Conservation (phyloP, 441 rosid genomes). For the Pelargonium fulgidum region DNA sequence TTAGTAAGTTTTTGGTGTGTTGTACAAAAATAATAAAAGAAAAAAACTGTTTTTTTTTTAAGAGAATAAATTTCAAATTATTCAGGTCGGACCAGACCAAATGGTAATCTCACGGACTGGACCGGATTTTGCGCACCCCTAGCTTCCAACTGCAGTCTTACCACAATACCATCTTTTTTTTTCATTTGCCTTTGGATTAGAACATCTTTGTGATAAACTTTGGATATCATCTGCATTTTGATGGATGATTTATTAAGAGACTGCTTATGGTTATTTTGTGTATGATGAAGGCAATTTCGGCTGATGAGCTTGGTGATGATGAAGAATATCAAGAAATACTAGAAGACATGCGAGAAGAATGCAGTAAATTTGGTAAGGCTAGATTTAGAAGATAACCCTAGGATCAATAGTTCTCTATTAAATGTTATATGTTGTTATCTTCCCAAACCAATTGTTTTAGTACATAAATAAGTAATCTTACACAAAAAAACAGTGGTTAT, state of each 20-base stretch:
- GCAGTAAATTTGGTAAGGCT: conserved; percentile 40
- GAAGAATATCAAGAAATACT: conserved; percentile 45
- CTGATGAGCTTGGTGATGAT: conserved; percentile 38
- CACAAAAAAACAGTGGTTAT: background rate
- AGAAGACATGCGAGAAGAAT: conserved; percentile 46
- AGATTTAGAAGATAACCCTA: background rate
- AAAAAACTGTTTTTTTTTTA: too few species aligned
- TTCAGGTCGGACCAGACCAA: too few species aligned
- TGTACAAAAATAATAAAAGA: too few species aligned
- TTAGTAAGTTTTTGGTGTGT: too few species aligned
- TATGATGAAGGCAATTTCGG: conserved; percentile 28
- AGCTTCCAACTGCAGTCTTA: background rate
- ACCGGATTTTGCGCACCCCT: too few species aligned
- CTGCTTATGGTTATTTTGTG: conserved; percentile 7
- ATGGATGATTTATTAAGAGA: conserved; percentile 4
- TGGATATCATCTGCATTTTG: background rate
- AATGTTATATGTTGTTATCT: conserved; percentile 5
- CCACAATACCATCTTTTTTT: background rate
- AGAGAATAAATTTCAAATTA: too few species aligned
- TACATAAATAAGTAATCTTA: too few species aligned
- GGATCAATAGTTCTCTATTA: background rate
- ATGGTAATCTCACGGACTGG: too few species aligned
- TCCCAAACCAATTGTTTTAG: background rate
- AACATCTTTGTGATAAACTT: background rate
- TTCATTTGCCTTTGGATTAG: conserved; percentile 13